A percentile compares a stretch with the other conserved stretches of the same genome.
Evolutionary conservation across 257 asterid species (phyloP).

Genomic region (Nicotiana paniculata): DNA sequence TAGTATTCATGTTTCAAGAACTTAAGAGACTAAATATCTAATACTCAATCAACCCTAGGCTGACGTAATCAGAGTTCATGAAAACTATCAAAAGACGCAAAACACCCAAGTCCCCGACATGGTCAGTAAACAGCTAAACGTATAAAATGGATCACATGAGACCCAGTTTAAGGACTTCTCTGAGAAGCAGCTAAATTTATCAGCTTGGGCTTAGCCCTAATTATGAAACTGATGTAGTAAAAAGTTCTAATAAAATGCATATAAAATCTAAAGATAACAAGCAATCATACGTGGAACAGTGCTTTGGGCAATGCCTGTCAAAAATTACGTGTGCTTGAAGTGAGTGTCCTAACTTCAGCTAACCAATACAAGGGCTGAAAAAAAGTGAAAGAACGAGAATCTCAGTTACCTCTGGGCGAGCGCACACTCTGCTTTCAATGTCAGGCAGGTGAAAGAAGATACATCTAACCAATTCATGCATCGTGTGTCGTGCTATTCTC

Average conservation of each 20-base stretch:
- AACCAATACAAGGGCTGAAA: neutral
- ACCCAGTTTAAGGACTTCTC: neutral
- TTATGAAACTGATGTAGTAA: neutral
- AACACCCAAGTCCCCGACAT: neutral
- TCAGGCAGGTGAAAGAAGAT: constrained; percentile 71
- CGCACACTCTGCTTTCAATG: constrained; percentile 23
- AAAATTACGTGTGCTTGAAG: neutral
- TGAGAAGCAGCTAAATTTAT: neutral
- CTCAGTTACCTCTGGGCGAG: constrained; percentile 44
- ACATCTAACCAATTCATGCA: constrained; percentile 89
- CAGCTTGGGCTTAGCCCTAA: neutral
- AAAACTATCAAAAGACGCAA: neutral
- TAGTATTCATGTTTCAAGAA: neutral
- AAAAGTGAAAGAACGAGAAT: neutral
- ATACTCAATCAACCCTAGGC: neutral
- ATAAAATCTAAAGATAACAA: neutral
- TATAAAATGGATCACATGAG: neutral
- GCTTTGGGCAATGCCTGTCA: neutral
- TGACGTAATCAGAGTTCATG: neutral
- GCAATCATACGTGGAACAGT: neutral
- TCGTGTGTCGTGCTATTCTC: constrained; percentile 86
- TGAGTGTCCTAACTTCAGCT: neutral
- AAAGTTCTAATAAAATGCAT: neutral
- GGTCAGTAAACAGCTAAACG: neutral
- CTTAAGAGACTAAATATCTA: neutral